Conservation (phyloP, 116 monocot genomes). For the Papilionanthe hybrid region DNA sequence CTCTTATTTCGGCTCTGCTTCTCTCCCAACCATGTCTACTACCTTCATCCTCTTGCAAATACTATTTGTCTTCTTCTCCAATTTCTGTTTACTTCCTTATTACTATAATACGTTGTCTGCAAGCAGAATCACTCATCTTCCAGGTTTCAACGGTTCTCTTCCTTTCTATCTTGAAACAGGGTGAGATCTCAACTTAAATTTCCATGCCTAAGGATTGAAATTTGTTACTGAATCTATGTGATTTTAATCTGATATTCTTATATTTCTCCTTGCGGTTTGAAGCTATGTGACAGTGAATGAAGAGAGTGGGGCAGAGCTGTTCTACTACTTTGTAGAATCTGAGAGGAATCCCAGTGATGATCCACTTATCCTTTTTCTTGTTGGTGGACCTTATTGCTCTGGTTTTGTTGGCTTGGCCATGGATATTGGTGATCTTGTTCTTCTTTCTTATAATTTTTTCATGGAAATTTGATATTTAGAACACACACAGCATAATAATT, state of each 20-base stretch:
- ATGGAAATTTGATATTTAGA: background rate
- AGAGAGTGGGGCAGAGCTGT: constrained; percentile 17
- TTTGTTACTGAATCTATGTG: background rate
- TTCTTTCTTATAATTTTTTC: background rate
- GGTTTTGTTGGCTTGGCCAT: constrained; percentile 13
- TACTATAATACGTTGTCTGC: background rate
- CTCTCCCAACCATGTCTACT: background rate
- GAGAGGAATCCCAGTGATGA: constrained; percentile 27
- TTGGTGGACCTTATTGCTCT: constrained; percentile 23
- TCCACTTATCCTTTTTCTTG: constrained; percentile 26
- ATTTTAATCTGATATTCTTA: background rate
- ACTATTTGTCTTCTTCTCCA: background rate
- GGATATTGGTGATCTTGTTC: constrained; percentile 16
- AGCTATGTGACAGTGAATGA: constrained; percentile 22
- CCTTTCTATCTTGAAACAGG: constrained; percentile 12
- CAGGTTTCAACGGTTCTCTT: constrained; percentile 5
- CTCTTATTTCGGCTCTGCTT: background rate
- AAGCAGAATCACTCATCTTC: constrained; percentile 9
- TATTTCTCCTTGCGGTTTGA: background rate
- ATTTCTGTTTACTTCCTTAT: background rate
- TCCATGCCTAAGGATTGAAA: background rate
- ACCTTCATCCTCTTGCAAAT: background rate
- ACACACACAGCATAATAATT: too few species aligned
- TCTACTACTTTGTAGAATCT: constrained; percentile 34
- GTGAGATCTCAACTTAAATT: background rate